Evolutionary conservation across 495 filamentous ascomycete species (phyloP), one percentile per base, ranked within the genome.

Genomic region (Tuber calosporum): DNA sequence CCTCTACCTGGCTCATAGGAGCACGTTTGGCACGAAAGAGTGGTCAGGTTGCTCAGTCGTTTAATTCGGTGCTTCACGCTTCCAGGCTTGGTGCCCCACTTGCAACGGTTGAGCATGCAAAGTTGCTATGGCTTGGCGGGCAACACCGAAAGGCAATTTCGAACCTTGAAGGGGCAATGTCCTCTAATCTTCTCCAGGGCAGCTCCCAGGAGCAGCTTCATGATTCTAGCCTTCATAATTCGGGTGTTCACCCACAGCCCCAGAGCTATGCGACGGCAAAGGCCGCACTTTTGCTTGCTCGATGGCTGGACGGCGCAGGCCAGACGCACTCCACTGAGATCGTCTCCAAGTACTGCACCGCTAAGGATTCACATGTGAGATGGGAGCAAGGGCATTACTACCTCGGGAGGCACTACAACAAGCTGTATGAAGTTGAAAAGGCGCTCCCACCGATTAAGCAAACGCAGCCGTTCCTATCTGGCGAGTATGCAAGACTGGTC

Each of bases 361-460:
- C 93, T 58, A 76, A 76, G 73, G 45, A 36, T 43, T 71, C 72
- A 40, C 79, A 76, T 74, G 36, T 66, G 9, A 89, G 88, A 74
- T 99, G 94, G 93, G 96, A 99, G 79, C 97, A 97, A 83, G 94
- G 92, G 0, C 92, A 97, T 82, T 98, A 97, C 82, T 96, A 97
- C 83, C 87, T 99, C 26, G 95, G 95, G 19, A 94, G 94, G 72
- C 92, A 98, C 83, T 99, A 98, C 85, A 96, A 97, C 81, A 99
- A 97, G 81, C 87, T 98, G 22, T 85, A 97, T 30, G 94, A 98
- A 77, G 91, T 92, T 0, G 93, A 98, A 80, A 94, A 91, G 81
- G 85, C 86, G 13, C 87, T 97, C 66, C 88, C 90, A 13, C 85
- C 88, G 45, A 86, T 87, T 20, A 92, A 87, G 42, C 87, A 89